Evolutionary conservation across 163 green algal genomes (phyloP), one percentile per base, ranked within the genome.

Genomic region (Scenedesmus sp.): DNA sequence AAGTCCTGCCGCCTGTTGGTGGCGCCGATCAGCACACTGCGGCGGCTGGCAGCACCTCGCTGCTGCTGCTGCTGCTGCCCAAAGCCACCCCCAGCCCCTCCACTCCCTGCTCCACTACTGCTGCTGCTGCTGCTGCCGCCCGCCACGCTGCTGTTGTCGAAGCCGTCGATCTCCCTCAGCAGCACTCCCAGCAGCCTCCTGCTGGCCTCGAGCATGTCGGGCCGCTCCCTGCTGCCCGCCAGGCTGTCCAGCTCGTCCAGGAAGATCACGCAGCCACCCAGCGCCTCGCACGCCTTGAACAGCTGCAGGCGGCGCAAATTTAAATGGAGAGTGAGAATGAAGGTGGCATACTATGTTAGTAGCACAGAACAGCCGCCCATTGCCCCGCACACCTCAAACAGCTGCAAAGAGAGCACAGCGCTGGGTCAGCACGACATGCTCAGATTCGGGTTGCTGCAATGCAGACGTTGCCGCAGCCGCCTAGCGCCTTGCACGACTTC

Each of bases 221-320:
- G 57, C 1, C 89, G 62, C 76, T 94, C 92, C 54, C 97, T 91
- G 23, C 90, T 95, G 23, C 96, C 98, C 5, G 96, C 98, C 67
- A 99, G 94, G 0, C 96, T 95, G 92, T 99, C 98, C 16, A 99
- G 92, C 95, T 99, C 98, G 92, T 99, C 98, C 5, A 99, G 92
- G 91, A 99, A 99, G 56, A 99, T 93, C 89, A 99, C 97, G 88
- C 93, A 97, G 67, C 97, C 97, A 1, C 94, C 91, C 52, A 98
- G 94, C 4, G 90, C 57, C 90, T 97, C 94, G 23, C 94, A 94
- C 66, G 90, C 87, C 91, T 96, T 94, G 86, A 98, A 98, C 20
- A 98, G 93, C 85, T 89, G 84, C 3, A 76, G 16, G 66, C 16
- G n/a, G 16, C 66, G 2, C 66, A 52, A 5, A 79, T 52, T 52